Conservation (phyloP, 73 alveolate species). For the Tetrahymena malaccensis region DNA sequence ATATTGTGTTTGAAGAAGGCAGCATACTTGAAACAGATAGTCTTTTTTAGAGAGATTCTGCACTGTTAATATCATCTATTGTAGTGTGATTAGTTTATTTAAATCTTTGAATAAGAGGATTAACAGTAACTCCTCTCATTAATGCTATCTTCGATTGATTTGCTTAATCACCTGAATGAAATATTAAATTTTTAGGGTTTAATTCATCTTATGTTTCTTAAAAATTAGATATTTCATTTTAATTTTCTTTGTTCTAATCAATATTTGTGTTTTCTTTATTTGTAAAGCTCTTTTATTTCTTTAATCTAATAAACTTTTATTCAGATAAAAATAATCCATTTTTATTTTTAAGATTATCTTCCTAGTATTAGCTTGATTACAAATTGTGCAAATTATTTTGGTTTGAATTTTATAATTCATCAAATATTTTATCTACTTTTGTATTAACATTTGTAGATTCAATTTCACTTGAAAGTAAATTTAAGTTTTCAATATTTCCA, state of each 20-base stretch:
- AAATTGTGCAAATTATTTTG: background rate
- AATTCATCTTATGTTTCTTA: background rate
- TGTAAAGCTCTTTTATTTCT: background rate
- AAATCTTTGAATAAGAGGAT: background rate
- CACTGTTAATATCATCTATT: background rate
- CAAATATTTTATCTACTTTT: background rate
- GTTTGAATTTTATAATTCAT: background rate
- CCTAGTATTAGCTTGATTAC: background rate
- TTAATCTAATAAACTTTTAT: background rate
- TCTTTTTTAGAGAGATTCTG: background rate
- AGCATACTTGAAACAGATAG: background rate
- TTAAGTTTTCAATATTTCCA: background rate
- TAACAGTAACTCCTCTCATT: background rate
- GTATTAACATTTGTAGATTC: background rate
- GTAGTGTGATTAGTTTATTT: background rate
- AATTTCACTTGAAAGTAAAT: background rate
- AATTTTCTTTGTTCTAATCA: background rate
- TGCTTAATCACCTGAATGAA: background rate
- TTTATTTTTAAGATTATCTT: background rate
- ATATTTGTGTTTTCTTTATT: background rate
- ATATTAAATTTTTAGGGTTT: background rate
- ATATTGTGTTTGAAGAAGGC: background rate
- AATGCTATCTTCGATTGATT: background rate
- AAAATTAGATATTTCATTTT: background rate
- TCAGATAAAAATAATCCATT: background rate